These are phyloP conservation scores for Avena insularis DNA, from an alignment of 176 grass and related monocot genomes.

Conservation along the genomic window DNA sequence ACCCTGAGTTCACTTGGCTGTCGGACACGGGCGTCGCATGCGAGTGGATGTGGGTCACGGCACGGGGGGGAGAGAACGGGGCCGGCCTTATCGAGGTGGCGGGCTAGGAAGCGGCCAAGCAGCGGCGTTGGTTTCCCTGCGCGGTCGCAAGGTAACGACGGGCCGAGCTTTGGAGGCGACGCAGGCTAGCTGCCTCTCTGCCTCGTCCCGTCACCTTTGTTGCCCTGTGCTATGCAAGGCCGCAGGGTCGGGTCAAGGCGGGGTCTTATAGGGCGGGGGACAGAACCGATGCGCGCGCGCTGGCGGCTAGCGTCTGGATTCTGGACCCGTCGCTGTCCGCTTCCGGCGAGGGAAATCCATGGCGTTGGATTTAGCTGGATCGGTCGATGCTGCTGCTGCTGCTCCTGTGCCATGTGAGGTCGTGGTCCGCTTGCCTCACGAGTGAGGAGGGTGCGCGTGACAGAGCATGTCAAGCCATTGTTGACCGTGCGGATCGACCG, in stretches of 20 bases:
- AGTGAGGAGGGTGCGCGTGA: not conserved
- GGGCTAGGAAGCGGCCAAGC: conserved; percentile 45
- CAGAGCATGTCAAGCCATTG: not conserved
- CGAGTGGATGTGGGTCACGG: not conserved
- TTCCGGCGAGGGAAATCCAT: not conserved
- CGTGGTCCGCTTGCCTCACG: not conserved
- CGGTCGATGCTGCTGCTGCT: not conserved
- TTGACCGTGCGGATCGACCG: not conserved
- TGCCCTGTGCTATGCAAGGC: not conserved
- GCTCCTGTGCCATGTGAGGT: not conserved
- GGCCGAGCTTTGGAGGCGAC: conserved; percentile 12
- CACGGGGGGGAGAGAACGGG: not conserved
- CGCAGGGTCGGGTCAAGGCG: not conserved
- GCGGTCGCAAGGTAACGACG: conserved; percentile 34
- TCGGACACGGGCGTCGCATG: not conserved
- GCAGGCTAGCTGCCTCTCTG: not conserved
- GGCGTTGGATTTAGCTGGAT: conserved; percentile 36
- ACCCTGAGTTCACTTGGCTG: not conserved
- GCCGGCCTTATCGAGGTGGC: conserved; percentile 32
- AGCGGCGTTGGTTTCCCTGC: conserved; percentile 49
- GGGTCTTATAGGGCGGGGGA: conserved; percentile 8
- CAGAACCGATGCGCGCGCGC: conserved; percentile 7
- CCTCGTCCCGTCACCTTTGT: conserved; percentile 29
- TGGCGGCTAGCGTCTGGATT: conserved; percentile 42
- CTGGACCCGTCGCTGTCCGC: conserved; percentile 6